Evolutionary conservation across 768 basidiomycete species (phyloP).

Genomic region (Boletus tylopilopsis): DNA sequence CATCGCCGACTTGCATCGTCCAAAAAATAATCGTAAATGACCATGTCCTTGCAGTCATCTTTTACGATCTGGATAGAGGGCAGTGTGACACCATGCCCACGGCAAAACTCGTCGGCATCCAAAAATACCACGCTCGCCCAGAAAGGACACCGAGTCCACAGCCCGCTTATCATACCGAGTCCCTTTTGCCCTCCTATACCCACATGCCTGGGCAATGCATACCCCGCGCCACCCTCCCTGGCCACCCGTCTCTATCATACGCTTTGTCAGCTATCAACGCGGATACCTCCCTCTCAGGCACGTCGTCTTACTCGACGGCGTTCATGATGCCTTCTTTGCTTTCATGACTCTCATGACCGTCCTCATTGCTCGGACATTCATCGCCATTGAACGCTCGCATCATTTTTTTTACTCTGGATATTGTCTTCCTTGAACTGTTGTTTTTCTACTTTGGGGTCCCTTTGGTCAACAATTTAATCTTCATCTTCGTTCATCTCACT

Average conservation of each 20-base stretch:
- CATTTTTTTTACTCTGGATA: slow-evolving; percentile 25
- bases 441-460: slow-evolving; percentile 10
- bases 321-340: slow-evolving; percentile 33
- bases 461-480: slow-evolving; percentile 10
- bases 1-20: slow-evolving; percentile 51
- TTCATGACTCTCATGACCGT: slow-evolving; percentile 30
- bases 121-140: slow-evolving; percentile 34
- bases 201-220: slow-evolving; percentile 33
- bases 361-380: slow-evolving; percentile 19
- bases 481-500: slow-evolving; percentile 18
- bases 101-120: slow-evolving; percentile 55
- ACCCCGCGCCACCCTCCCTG: slow-evolving; percentile 29
- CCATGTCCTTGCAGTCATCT: slow-evolving; percentile 56
- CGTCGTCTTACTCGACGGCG: slow-evolving; percentile 26
- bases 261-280: slow-evolving; percentile 38
- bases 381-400: slow-evolving; percentile 21
- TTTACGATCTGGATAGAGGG: slow-evolving; percentile 66
- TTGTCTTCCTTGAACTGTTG: slow-evolving; percentile 26
- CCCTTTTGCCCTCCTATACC: slow-evolving; percentile 30
- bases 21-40: slow-evolving; percentile 71
- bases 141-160: slow-evolving; percentile 28
- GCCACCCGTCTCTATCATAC: slow-evolving; percentile 41
- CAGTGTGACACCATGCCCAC: slow-evolving; percentile 49
- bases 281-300: slow-evolving; percentile 18
- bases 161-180: slow-evolving; percentile 28